Conservation (phyloP, 495 filamentous ascomycete species). For the Penicillium dipodomyicola region DNA sequence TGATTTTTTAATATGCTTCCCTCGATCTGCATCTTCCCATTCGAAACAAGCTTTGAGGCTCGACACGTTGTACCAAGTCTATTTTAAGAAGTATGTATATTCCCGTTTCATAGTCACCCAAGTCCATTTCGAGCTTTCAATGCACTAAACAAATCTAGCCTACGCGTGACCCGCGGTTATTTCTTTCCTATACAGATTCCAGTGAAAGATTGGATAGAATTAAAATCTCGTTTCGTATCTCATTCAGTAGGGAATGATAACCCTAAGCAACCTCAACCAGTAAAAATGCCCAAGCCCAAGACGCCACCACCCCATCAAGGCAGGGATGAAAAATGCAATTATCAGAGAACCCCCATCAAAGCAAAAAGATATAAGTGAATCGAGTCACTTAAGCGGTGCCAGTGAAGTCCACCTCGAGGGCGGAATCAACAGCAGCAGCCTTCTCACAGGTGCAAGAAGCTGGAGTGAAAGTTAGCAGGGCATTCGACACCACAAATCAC, state of each 20-base stretch:
- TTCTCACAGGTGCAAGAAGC: conserved; percentile 85
- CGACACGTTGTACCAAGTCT: conserved; percentile 4
- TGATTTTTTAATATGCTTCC: not conserved
- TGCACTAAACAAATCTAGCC: not conserved
- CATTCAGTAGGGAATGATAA: not conserved
- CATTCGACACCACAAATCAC: not conserved
- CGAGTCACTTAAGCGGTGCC: conserved; percentile 38
- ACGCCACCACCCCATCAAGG: conserved; percentile 14
- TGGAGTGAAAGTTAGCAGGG: conserved; percentile 25
- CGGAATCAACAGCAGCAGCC: conserved; percentile 51
- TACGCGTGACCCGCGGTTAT: not conserved
- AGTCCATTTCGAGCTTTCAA: not conserved
- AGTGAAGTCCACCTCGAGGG: conserved; percentile 76
- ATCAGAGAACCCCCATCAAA: conserved; percentile 8
- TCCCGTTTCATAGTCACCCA: conserved; percentile 1
- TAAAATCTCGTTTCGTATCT: conserved; percentile 6
- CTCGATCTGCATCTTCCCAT: not conserved
- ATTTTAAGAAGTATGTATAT: conserved; percentile 4
- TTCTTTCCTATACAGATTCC: not conserved
- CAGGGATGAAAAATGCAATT: conserved; percentile 14
- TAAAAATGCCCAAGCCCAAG: conserved; percentile 3
- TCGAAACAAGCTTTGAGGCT: conserved; percentile 6
- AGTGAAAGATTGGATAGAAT: not conserved
- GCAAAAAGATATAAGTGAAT: not conserved
- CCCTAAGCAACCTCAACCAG: not conserved